Percentiles rank a stretch among this genome's conserved stretches.
phyloP scores from a whole-genome alignment of 2,329 filamentous ascomycete genomes.

The Colletotrichum chlorophyti region DNA sequence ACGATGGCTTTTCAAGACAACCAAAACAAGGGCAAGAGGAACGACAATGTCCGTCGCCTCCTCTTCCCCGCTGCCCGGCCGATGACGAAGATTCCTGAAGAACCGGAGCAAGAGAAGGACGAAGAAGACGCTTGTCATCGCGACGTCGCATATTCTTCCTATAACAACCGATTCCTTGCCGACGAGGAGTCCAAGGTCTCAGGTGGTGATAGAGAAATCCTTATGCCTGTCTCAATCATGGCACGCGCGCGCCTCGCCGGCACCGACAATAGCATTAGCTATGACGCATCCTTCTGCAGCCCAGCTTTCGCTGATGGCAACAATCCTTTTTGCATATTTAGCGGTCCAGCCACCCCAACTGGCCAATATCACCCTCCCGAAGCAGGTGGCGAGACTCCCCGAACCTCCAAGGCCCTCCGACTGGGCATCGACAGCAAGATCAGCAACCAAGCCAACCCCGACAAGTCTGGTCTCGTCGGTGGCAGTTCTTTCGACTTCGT shows the following conservation, averaged over 20 bases:
- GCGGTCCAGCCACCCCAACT: not conserved
- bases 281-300: not conserved
- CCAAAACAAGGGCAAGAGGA: not conserved
- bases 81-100: not conserved
- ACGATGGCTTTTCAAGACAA: not conserved
- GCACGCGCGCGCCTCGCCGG: not conserved
- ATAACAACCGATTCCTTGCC: not conserved
- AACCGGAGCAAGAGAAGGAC: no score
- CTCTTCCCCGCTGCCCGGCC: not conserved
- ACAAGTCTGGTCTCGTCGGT: not conserved
- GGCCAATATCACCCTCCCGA: not conserved
- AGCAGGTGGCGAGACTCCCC: conserved; percentile 5
- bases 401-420: conserved; percentile 7
- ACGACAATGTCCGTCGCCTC: not conserved
- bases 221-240: conserved; percentile 12
- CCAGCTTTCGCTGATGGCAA: no score
- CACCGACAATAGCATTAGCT: not conserved
- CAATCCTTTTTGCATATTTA: no score
- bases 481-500: conserved; percentile 1
- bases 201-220: not conserved
- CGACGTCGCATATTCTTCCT: not conserved
- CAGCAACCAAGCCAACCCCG: not conserved
- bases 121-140: not conserved
- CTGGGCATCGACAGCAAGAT: not conserved
- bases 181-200: not conserved